These are phyloP conservation scores for Fusarium decemcellulare DNA, from an alignment of 2,329 filamentous ascomycete species.

Conservation along the genomic window DNA sequence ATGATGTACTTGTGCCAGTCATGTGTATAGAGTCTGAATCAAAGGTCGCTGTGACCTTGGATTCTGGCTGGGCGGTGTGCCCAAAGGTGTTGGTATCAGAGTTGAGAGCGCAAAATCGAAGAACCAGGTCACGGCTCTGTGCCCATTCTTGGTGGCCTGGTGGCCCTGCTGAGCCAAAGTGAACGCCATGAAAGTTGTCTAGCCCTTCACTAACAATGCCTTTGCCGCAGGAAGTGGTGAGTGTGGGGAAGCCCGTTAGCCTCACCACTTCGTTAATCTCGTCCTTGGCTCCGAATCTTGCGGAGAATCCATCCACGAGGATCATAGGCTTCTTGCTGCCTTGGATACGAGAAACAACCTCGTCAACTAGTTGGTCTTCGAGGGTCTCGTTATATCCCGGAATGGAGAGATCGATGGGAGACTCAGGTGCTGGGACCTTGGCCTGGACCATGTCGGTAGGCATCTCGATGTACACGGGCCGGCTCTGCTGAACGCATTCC, in stretches of 20 bases:
- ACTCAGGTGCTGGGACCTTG: neutral
- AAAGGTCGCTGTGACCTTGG: neutral
- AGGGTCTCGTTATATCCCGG: neutral
- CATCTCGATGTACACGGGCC: slow-evolving; percentile 20
- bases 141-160: neutral
- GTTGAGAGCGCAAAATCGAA: slow-evolving; percentile 9
- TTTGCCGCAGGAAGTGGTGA: slow-evolving; percentile 63
- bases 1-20: neutral
- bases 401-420: no score
- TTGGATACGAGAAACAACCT: neutral
- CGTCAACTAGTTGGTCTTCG: neutral
- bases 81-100: neutral
- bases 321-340: slow-evolving; percentile 63
- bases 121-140: slow-evolving; percentile 7
- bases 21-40: neutral
- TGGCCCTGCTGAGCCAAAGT: neutral
- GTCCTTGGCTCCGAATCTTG: slow-evolving; percentile 55
- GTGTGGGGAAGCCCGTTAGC: slow-evolving; percentile 62
- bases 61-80: neutral
- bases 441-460: slow-evolving; percentile 14
- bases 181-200: slow-evolving; percentile 63
- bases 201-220: slow-evolving; percentile 63
- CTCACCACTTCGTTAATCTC: slow-evolving; percentile 59
- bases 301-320: slow-evolving; percentile 65
- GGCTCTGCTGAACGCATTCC: slow-evolving; percentile 4